These are phyloP conservation scores for Agarophyton chilense DNA, from an alignment of 23 red algal species.

Conservation along the genomic window DNA sequence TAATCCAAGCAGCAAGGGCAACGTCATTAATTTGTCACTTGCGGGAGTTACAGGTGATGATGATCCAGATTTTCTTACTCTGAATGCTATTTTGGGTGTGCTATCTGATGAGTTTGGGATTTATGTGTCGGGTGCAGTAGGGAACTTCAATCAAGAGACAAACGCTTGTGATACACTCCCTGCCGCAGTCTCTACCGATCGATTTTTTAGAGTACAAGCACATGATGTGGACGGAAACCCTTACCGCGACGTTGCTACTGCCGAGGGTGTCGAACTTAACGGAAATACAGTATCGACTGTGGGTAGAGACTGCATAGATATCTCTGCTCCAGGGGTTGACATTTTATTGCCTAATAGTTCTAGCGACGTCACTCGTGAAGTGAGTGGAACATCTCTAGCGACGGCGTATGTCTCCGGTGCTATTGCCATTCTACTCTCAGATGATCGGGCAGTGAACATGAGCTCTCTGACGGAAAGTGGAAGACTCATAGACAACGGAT, in stretches of 20 bases:
- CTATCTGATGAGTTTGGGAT: too few relatives aligned
- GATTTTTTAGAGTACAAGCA: constrained; percentile 31
- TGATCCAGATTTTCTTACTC: not conserved
- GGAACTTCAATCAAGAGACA: not conserved
- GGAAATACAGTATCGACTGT: too few relatives aligned
- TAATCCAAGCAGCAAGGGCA: not conserved
- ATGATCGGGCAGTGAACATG: not conserved
- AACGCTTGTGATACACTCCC: constrained; percentile 1
- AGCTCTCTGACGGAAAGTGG: not conserved
- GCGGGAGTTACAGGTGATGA: not conserved
- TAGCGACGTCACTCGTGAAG: not conserved
- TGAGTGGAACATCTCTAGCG: constrained; percentile 24
- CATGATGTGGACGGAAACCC: not conserved
- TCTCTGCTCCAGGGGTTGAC: constrained; percentile 35
- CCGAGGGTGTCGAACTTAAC: too few relatives aligned
- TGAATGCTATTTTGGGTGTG: not conserved
- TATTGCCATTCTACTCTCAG: constrained; percentile 49
- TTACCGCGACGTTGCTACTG: not conserved
- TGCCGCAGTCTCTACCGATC: not conserved
- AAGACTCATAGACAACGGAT: not conserved
- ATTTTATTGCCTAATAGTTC: not conserved
- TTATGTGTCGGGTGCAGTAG: not conserved
- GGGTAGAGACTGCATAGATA: constrained; percentile 12
- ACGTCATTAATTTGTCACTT: constrained; percentile 38
- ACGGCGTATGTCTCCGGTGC: constrained; percentile 46